phyloP scores from a whole-genome alignment of 495 filamentous ascomycete genomes.

The Massariosphaeria phaeospora region DNA sequence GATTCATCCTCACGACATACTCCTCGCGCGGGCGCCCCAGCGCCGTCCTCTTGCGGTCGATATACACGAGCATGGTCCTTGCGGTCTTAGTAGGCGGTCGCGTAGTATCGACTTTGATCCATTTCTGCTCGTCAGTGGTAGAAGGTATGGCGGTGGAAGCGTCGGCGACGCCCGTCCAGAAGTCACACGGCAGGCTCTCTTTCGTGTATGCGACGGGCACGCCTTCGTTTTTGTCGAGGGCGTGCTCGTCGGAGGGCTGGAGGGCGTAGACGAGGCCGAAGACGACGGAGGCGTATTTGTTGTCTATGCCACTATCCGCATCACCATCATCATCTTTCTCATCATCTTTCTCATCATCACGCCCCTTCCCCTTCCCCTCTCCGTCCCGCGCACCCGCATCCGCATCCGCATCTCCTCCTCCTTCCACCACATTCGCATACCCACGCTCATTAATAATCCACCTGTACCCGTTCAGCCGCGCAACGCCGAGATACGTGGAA shows the following conservation, averaged over 20 bases:
- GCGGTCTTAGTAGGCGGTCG: too few relatives aligned
- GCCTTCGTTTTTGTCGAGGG: constrained; percentile 54
- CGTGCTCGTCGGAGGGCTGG: constrained; percentile 42
- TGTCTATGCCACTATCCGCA: background rate
- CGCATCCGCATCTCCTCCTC: background rate
- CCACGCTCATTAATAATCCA: constrained; percentile 66
- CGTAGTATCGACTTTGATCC: constrained; percentile 1
- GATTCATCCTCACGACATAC: constrained; percentile 66
- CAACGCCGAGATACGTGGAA: constrained; percentile 47
- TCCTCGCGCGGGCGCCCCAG: constrained; percentile 51
- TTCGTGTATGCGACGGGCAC: constrained; percentile 54
- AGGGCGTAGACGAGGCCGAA: constrained; percentile 54
- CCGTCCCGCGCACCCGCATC: background rate
- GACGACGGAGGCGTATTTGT: constrained; percentile 30
- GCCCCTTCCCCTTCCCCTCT: constrained; percentile 3
- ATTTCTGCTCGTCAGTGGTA: constrained; percentile 6
- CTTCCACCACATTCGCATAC: constrained; percentile 62
- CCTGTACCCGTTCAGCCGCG: constrained; percentile 49
- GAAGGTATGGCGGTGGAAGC: background rate
- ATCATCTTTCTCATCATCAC: background rate
- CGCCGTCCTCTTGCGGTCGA: constrained; percentile 47
- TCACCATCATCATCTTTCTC: background rate
- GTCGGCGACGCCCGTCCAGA: constrained; percentile 37
- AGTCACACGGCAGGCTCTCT: constrained; percentile 38
- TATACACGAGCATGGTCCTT: constrained; percentile 52